Evolutionary conservation across 768 basidiomycete genomes (phyloP).

Genomic region (Daedaleopsis sinensis): DNA sequence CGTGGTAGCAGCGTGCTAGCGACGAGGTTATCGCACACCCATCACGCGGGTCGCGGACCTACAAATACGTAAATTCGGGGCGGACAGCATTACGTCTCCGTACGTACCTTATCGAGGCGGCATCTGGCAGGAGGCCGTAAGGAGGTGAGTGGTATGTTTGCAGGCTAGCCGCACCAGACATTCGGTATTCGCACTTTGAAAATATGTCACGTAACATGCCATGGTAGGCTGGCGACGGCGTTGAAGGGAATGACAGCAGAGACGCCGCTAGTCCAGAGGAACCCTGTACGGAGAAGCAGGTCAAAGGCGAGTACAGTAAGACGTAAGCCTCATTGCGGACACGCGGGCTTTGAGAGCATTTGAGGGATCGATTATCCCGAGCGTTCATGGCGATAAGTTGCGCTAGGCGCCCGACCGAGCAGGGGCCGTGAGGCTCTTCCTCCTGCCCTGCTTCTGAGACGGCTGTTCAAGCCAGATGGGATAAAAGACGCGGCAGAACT

Average conservation of each 20-base stretch:
- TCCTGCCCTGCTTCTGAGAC: too few relatives aligned
- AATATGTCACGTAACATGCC: too few relatives aligned
- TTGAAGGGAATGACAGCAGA: neutral
- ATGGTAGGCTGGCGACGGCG: constrained; percentile 7
- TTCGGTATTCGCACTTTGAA: constrained; percentile 35
- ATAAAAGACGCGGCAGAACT: too few relatives aligned
- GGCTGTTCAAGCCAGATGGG: too few relatives aligned
- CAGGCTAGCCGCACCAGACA: constrained; percentile 36
- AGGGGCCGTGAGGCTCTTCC: too few relatives aligned
- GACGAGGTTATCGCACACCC: neutral
- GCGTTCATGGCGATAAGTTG: too few relatives aligned
- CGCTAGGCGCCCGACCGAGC: too few relatives aligned
- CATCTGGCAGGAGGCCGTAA: neutral
- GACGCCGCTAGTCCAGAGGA: too few relatives aligned
- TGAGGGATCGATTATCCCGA: too few relatives aligned
- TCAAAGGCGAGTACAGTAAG: neutral
- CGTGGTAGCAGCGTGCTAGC: neutral
- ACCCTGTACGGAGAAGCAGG: neutral
- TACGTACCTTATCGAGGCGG: neutral
- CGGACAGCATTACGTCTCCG: neutral
- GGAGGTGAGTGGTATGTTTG: too few relatives aligned
- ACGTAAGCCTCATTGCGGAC: neutral
- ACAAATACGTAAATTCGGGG: neutral
- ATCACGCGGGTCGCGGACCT: neutral
- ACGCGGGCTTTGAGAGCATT: too few relatives aligned